phyloP scores from a whole-genome alignment of 257 asterid species.

The Scutellaria galericulata region DNA sequence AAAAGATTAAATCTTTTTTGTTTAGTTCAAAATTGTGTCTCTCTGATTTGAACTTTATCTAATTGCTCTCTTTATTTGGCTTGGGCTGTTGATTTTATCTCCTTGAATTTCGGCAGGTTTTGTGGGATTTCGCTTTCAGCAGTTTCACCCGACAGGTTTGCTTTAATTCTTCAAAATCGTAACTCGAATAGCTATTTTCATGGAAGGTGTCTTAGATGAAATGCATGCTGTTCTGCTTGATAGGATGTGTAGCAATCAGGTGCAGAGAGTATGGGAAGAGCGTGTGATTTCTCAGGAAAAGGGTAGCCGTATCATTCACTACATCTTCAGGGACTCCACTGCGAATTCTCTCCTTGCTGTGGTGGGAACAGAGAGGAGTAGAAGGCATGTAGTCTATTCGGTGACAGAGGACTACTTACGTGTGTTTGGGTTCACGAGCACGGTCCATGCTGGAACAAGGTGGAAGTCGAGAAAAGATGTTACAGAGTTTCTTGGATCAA shows the following conservation, averaged over 20 bases:
- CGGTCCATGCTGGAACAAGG: constrained; percentile 37
- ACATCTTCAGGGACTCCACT: constrained; percentile 37
- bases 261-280: constrained; percentile 52
- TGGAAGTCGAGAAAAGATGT: constrained; percentile 53
- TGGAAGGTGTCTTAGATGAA: constrained; percentile 13
- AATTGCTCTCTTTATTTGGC: not conserved
- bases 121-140: not conserved
- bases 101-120: not conserved
- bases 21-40: not conserved
- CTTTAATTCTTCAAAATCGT: not conserved
- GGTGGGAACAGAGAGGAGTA: constrained; percentile 51
- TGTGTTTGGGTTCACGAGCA: constrained; percentile 42
- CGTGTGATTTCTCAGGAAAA: constrained; percentile 36
- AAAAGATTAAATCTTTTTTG: not conserved
- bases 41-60: not conserved
- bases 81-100: constrained; percentile 22
- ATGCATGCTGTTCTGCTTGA: constrained; percentile 21
- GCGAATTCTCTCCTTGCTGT: constrained; percentile 47
- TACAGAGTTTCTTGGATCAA: constrained; percentile 43
- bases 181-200: constrained; percentile 13
- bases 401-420: constrained; percentile 45
- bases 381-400: constrained; percentile 42
- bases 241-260: constrained; percentile 43
- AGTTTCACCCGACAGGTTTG: not conserved
- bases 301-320: constrained; percentile 51